Evolutionary conservation across 2,329 filamentous ascomycete genomes (phyloP).

Genomic region (Metarhizium guizhouense): DNA sequence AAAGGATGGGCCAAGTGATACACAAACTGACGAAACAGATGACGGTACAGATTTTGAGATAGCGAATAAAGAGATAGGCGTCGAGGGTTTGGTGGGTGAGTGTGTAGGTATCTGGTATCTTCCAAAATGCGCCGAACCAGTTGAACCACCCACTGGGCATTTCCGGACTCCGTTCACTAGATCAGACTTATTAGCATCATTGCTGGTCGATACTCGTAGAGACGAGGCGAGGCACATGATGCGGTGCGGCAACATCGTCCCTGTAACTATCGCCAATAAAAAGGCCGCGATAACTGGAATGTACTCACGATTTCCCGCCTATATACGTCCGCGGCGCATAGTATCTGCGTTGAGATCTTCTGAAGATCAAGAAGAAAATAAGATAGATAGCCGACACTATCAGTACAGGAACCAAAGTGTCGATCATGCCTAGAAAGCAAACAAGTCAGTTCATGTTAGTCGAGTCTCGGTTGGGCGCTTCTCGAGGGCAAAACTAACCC

Average conservation of each 20-base stretch:
- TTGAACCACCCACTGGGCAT: slow-evolving; percentile 49
- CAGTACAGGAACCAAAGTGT: slow-evolving; percentile 45
- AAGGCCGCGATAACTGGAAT: neutral
- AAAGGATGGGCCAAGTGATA: slow-evolving; percentile 80
- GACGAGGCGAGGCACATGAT: neutral
- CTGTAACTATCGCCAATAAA: no score
- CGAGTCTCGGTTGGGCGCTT: neutral
- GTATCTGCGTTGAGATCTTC: slow-evolving; percentile 40
- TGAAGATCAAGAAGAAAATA: slow-evolving; percentile 39
- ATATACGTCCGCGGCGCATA: slow-evolving; percentile 47
- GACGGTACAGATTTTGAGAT: slow-evolving; percentile 65
- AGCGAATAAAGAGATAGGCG: slow-evolving; percentile 79
- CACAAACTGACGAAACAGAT: slow-evolving; percentile 72
- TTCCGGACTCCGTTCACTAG: slow-evolving; percentile 45
- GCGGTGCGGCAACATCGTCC: neutral
- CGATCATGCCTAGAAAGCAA: slow-evolving; percentile 27
- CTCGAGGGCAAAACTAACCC: slow-evolving; percentile 16
- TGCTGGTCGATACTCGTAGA: neutral
- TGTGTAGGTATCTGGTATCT: slow-evolving; percentile 63
- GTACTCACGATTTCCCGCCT: slow-evolving; percentile 38
- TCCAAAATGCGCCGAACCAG: slow-evolving; percentile 56
- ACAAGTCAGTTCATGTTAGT: slow-evolving; percentile 3
- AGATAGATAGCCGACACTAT: slow-evolving; percentile 39
- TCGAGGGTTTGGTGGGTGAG: slow-evolving; percentile 85
- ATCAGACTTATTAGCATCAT: neutral